Base-by-base conservation (phyloP, 1,284 basidiomycete genomes). In the Trichosporon sp. region DNA sequence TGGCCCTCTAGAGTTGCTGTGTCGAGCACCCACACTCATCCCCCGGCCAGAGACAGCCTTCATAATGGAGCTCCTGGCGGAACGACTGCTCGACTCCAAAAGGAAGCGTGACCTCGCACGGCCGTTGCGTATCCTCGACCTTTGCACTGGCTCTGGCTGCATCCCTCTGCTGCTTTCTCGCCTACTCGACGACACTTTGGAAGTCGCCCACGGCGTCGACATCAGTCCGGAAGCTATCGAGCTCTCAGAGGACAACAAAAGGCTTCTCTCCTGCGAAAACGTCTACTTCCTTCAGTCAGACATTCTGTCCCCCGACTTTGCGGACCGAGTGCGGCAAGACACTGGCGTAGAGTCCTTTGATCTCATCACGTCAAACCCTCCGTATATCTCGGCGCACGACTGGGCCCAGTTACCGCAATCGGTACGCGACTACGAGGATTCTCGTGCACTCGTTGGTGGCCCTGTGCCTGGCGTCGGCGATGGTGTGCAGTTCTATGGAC, bases 1-100 rank as follows among this genome's bases (percentile, higher is more conserved):
- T 83, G 92, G 93, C 4, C 88, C 90, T 1, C 87, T 96, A 62
- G 86, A 87, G 71, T 86, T 96, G 72, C 83, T 88, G 65, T 85
- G 87, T 4, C 88, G 91, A 27, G 84, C 90, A 2, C 95, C 95
- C 0, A 88, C 90, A 5, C 88, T 97, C 70, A 97, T 97, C 60
- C 94, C 95, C 2, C 90, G 94, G 7, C 91, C 93, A 53, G 94
- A 98, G 81, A 98, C 95, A 0, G 94, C 96, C 75, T 83, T 93
- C 60, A 71, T 81, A 47, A 74, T 78, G 91, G 91, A 91, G 66
- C 75, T 56, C 21, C 70, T 75, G 64, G 75, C 68, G 64, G 76
- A 70, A 6, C 53, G 29, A 8, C 69, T 78, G 31, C 58, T 67
- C 21, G 69, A 12, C 2, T 47, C 64, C 65, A n/a, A 38, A 2